Conservation (phyloP, 2,329 filamentous ascomycete genomes). For the Exophiala lecanii-corni region DNA sequence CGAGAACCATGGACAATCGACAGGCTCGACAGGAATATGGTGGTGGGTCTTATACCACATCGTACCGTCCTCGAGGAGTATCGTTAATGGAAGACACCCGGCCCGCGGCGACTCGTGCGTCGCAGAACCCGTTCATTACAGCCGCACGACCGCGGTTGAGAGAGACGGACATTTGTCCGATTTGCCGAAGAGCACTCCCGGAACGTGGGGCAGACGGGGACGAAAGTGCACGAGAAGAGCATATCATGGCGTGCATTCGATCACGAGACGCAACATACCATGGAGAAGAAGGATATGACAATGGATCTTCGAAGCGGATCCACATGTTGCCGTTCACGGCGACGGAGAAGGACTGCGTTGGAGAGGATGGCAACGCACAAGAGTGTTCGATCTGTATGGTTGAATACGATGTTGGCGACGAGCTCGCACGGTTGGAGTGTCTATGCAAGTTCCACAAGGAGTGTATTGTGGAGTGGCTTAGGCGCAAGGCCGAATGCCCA, state of each 20-base stretch:
- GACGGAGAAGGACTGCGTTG: slow-evolving; percentile 60
- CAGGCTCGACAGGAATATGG: slow-evolving; percentile 13
- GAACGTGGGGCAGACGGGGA: slow-evolving; percentile 35
- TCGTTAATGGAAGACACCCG: slow-evolving; percentile 10
- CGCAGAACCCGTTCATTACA: slow-evolving; percentile 4
- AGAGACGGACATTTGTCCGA: slow-evolving; percentile 45
- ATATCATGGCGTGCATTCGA: slow-evolving; percentile 40
- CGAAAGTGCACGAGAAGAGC: slow-evolving; percentile 40
- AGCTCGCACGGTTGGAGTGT: slow-evolving; percentile 57
- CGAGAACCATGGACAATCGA: neutral
- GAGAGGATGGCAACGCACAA: slow-evolving; percentile 47
- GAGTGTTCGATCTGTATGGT: slow-evolving; percentile 64
- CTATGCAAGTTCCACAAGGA: slow-evolving; percentile 60
- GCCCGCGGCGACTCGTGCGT: slow-evolving; percentile 10
- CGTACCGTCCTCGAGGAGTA: slow-evolving; percentile 11
- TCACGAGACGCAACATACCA: slow-evolving; percentile 18
- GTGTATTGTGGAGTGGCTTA: slow-evolving; percentile 60
- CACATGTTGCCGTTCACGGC: slow-evolving; percentile 49
- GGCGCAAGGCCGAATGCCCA: slow-evolving; percentile 55
- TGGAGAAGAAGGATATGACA: slow-evolving; percentile 16
- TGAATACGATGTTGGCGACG: slow-evolving; percentile 57
- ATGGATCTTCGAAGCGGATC: slow-evolving; percentile 26
- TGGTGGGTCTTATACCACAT: slow-evolving; percentile 2
- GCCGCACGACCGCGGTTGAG: slow-evolving; percentile 29
- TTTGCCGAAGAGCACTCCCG: slow-evolving; percentile 40